Percentiles rank a stretch among this genome's conserved stretches.
phyloP scores from a whole-genome alignment of 345 rosid species.

The Litchi chinensis region DNA sequence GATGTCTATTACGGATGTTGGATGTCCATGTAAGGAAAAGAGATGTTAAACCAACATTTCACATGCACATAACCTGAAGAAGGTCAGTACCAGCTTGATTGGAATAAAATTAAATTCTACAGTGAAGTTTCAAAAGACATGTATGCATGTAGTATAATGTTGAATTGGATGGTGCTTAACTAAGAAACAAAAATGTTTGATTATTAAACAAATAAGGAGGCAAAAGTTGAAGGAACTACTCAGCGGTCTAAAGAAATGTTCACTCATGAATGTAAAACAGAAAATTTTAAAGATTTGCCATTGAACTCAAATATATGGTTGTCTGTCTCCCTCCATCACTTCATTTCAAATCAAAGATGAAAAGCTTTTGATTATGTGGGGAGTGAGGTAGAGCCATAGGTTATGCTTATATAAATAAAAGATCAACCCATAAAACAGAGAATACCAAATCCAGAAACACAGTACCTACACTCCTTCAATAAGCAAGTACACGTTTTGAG shows the following conservation, averaged over 20 bases:
- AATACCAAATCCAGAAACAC: background rate
- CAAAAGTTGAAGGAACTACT: background rate
- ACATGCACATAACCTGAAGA: background rate
- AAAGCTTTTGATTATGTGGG: background rate
- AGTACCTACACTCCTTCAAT: conserved; percentile 88
- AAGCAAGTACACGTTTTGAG: conserved; percentile 94
- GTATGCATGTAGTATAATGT: background rate
- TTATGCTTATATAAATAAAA: background rate
- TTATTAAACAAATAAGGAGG: background rate
- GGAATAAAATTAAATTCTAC: background rate
- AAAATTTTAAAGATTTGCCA: background rate
- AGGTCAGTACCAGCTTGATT: background rate
- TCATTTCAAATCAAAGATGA: background rate
- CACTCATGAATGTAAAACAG: background rate
- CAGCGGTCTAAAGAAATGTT: no score
- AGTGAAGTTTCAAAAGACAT: background rate
- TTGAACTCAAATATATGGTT: background rate
- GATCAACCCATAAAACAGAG: background rate
- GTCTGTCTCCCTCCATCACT: background rate
- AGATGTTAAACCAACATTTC: background rate
- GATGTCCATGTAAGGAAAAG: background rate
- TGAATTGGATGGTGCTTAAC: background rate
- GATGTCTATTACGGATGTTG: conserved; percentile 2
- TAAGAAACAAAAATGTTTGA: background rate
- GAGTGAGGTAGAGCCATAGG: background rate